A percentile compares a stretch with the other conserved stretches of the same genome.
phyloP scores from a whole-genome alignment of 768 basidiomycete species.

The Lactarius akahatsu region DNA sequence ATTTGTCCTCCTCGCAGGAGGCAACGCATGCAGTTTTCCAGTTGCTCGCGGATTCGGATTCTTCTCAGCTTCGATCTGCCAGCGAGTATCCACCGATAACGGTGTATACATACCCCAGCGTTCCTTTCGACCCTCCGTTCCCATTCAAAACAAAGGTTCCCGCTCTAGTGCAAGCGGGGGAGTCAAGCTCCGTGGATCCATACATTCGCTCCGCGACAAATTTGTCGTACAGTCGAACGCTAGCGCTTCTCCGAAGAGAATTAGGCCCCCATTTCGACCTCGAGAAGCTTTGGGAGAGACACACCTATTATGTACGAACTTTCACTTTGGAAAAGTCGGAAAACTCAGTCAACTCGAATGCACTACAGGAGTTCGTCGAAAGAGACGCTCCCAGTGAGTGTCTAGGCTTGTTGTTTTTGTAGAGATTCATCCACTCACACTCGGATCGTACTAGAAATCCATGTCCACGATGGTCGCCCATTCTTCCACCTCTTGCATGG shows the following conservation, averaged over 20 bases:
- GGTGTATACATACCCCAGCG: slow-evolving; percentile 40
- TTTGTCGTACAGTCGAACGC: slow-evolving; percentile 41
- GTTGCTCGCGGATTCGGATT: slow-evolving; percentile 31
- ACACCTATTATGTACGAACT: slow-evolving; percentile 43
- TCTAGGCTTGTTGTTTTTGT: background rate
- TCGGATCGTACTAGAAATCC: slow-evolving; percentile 36
- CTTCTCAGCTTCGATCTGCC: slow-evolving; percentile 34
- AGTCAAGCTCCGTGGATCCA: slow-evolving; percentile 33
- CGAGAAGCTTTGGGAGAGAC: slow-evolving; percentile 48
- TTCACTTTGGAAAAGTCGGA: background rate
- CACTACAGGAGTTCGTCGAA: slow-evolving; percentile 40
- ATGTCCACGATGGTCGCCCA: slow-evolving; percentile 43
- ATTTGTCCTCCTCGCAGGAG: slow-evolving; percentile 41
- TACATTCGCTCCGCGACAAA: slow-evolving; percentile 41
- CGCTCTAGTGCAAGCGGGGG: slow-evolving; percentile 32
- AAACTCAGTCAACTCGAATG: background rate
- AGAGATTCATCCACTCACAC: slow-evolving; percentile 7
- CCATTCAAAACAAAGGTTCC: slow-evolving; percentile 39
- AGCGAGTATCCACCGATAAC: slow-evolving; percentile 33
- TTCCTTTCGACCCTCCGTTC: slow-evolving; percentile 40
- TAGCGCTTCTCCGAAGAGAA: slow-evolving; percentile 38
- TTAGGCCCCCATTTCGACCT: slow-evolving; percentile 47
- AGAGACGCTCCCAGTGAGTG: slow-evolving; percentile 41
- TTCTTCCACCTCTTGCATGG: slow-evolving; percentile 1
- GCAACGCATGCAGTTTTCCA: slow-evolving; percentile 36